Conservation (phyloP, 192 early-diverging fungal genomes). For the Coemansia sp. region DNA sequence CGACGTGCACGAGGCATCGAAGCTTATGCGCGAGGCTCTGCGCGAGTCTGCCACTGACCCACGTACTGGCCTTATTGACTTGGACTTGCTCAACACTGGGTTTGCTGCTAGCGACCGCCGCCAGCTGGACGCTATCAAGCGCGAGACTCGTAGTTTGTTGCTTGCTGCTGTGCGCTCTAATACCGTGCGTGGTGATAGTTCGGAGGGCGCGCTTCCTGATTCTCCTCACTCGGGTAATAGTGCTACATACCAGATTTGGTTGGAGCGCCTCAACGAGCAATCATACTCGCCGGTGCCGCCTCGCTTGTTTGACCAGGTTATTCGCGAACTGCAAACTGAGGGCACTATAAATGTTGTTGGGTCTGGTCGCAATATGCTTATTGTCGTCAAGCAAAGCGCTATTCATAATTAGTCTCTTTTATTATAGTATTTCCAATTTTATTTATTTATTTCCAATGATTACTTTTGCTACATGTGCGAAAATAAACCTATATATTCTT, state of each 20-base stretch:
- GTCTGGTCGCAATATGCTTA: constrained; percentile 42
- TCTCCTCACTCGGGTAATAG: constrained; percentile 29
- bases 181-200: neutral
- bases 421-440: neutral
- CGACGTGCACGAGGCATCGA: constrained; percentile 91
- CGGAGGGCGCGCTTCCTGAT: constrained; percentile 18
- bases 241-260: constrained; percentile 39
- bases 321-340: constrained; percentile 62
- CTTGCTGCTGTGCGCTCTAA: constrained; percentile 44
- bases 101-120: constrained; percentile 77
- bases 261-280: constrained; percentile 55
- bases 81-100: constrained; percentile 91
- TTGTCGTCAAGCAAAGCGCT: constrained; percentile 54
- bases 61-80: constrained; percentile 89
- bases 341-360: constrained; percentile 51
- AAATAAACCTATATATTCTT: neutral
- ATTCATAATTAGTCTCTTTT: constrained; percentile 16
- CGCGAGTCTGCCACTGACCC: constrained; percentile 93
- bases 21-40: constrained; percentile 87
- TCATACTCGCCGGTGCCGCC: constrained; percentile 56
- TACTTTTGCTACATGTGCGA: neutral
- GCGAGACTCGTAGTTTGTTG: constrained; percentile 44
- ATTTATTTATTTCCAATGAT: constrained; percentile 1
- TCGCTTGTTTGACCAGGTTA: constrained; percentile 62
- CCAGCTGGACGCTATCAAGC: constrained; percentile 55